A percentile compares a stretch with the other conserved stretches of the same genome.
Conservation (phyloP, 2,329 filamentous ascomycete species). For the Talaromyces sp. region DNA sequence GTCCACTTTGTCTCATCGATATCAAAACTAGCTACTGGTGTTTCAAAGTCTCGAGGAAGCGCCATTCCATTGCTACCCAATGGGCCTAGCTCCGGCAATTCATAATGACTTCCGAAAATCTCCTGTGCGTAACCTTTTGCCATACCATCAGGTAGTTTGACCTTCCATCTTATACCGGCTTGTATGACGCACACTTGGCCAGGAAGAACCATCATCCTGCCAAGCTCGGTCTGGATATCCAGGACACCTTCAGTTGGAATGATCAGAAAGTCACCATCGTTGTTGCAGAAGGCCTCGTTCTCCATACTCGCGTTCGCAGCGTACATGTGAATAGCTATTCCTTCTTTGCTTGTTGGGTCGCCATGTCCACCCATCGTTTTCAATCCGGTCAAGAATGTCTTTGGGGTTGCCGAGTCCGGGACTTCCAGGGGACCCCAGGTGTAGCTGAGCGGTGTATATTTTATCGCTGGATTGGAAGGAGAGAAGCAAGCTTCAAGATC, state of each 20-base stretch:
- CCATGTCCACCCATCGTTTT: background rate
- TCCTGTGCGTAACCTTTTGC: background rate
- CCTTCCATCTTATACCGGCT: slow-evolving; percentile 45
- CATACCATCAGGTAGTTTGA: background rate
- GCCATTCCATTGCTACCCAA: slow-evolving; percentile 61
- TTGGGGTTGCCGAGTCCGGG: background rate
- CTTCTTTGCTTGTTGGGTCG: background rate
- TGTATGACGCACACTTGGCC: slow-evolving; percentile 64
- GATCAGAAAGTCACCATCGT: slow-evolving; percentile 56
- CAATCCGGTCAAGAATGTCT: background rate
- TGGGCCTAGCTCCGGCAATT: slow-evolving; percentile 52
- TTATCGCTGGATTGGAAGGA: background rate
- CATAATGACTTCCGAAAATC: background rate
- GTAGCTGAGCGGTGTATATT: background rate
- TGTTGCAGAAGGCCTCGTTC: background rate
- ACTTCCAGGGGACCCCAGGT: background rate
- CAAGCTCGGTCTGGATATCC: slow-evolving; percentile 63
- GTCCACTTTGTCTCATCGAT: slow-evolving; percentile 32
- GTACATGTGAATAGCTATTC: slow-evolving; percentile 3
- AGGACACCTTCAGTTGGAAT: slow-evolving; percentile 59
- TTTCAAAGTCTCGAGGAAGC: slow-evolving; percentile 59
- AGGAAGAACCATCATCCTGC: slow-evolving; percentile 57
- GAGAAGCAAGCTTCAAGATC: background rate
- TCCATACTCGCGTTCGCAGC: background rate
- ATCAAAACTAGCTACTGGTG: slow-evolving; percentile 54